These are phyloP conservation scores for Epichloe baconii DNA, from an alignment of 2,329 filamentous ascomycete species.

Conservation along the genomic window DNA sequence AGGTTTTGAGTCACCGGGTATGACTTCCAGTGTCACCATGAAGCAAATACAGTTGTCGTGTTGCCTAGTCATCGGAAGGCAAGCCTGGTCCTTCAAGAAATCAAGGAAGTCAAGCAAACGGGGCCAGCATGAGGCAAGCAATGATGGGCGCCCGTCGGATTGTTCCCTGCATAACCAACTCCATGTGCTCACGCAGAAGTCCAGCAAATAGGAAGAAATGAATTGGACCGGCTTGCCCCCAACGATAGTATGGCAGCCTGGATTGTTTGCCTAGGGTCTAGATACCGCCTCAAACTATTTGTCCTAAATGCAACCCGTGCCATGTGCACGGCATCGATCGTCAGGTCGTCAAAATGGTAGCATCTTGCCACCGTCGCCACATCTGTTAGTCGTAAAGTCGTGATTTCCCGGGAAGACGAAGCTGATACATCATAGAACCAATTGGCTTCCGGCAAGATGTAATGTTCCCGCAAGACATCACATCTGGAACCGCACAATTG, in stretches of 20 bases:
- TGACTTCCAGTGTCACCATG: constrained; percentile 3
- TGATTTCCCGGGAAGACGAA: constrained; percentile 20
- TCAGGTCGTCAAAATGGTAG: background rate
- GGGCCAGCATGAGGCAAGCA: background rate
- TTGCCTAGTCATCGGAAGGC: background rate
- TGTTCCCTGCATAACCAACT: background rate
- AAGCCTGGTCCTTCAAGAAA: background rate
- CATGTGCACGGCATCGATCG: background rate
- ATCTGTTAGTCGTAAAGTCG: background rate
- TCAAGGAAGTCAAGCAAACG: background rate
- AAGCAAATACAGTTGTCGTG: background rate
- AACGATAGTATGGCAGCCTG: background rate
- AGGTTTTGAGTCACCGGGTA: constrained; percentile 4
- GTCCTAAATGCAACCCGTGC: background rate
- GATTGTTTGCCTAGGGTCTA: background rate
- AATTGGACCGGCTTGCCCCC: background rate
- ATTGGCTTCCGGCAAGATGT: background rate
- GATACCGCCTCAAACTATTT: background rate
- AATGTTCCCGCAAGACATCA: background rate
- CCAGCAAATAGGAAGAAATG: background rate
- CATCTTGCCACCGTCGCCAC: background rate
- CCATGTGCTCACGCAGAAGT: background rate
- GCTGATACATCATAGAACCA: constrained; percentile 24
- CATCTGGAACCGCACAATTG: background rate
- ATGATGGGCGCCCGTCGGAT: background rate